These are phyloP conservation scores for Leishmania arabica DNA, from an alignment of 208 protist genomes.

Conservation along the genomic window DNA sequence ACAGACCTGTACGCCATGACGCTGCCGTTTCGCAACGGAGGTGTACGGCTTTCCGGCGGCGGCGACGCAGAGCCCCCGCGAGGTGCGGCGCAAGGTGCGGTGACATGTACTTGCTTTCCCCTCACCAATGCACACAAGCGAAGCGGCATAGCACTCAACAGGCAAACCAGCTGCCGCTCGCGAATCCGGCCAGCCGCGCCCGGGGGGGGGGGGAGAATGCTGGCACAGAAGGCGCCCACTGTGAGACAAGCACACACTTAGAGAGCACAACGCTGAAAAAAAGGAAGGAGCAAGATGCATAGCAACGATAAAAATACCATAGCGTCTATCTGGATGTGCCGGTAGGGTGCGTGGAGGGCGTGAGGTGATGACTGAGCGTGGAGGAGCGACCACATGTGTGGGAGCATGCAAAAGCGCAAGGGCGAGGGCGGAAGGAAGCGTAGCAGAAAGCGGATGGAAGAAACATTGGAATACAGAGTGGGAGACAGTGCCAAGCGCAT, in stretches of 20 bases:
- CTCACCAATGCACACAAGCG: constrained; percentile 1
- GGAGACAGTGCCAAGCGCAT: not conserved
- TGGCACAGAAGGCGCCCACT: not conserved
- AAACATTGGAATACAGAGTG: not conserved
- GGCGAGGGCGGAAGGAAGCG: not conserved
- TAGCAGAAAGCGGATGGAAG: not conserved
- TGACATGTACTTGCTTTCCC: not conserved
- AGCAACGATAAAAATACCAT: not conserved
- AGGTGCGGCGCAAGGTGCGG: not conserved
- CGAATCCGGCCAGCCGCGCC: not conserved
- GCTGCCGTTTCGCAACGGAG: not conserved
- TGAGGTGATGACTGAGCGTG: not conserved
- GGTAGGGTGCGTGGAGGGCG: not conserved
- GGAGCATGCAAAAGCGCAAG: not conserved
- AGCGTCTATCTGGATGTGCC: not conserved
- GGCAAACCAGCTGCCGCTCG: constrained; percentile 1
- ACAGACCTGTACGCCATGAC: not conserved
- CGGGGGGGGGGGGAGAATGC: not conserved
- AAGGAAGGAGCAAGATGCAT: constrained; percentile 16
- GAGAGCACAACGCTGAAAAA: not conserved
- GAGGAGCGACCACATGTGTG: not conserved
- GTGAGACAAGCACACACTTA: not conserved
- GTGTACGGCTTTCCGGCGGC: too few species aligned
- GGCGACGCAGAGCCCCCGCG: not conserved
- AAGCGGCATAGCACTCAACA: not conserved